Evolutionary conservation across 371 early-diverging fungal species (phyloP).

Genomic region (Rhizomucor pusillus): DNA sequence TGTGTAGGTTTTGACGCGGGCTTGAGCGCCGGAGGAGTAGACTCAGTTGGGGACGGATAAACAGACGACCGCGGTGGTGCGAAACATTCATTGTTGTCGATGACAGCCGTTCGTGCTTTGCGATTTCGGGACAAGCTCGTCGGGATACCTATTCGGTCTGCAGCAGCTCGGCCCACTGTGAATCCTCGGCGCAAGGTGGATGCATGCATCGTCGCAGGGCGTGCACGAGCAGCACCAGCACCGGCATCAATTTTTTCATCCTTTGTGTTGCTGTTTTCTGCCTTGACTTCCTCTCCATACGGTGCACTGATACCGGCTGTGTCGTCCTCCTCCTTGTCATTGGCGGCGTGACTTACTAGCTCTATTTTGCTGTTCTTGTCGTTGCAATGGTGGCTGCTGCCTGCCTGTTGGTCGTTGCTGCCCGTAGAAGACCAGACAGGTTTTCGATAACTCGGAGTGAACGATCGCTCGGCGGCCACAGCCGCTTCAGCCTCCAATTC

Average conservation of each 20-base stretch:
- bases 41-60: background rate
- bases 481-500: slow-evolving; percentile 13
- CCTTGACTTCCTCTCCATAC: too few relatives aligned
- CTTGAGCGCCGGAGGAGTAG: background rate
- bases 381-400: background rate
- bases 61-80: background rate
- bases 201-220: slow-evolving; percentile 14
- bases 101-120: slow-evolving; percentile 7
- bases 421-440: slow-evolving; percentile 1
- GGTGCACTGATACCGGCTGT: too few relatives aligned
- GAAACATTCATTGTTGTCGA: slow-evolving; percentile 1
- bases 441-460: slow-evolving; percentile 12
- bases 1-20: background rate
- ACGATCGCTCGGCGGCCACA: slow-evolving; percentile 4
- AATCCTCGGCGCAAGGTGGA: slow-evolving; percentile 1
- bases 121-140: slow-evolving; percentile 4
- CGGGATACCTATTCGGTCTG: background rate
- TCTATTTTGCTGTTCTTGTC: background rate
- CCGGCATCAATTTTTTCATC: too few relatives aligned
- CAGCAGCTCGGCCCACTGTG: background rate
- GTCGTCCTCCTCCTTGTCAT: too few relatives aligned
- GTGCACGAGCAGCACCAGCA: background rate
- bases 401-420: background rate
- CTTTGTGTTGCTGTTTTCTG: too few relatives aligned
- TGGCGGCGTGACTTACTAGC: too few relatives aligned